These are phyloP conservation scores for Trichocomaceae sp. DNA, from an alignment of 2,329 filamentous ascomycete species.

Conservation along the genomic window DNA sequence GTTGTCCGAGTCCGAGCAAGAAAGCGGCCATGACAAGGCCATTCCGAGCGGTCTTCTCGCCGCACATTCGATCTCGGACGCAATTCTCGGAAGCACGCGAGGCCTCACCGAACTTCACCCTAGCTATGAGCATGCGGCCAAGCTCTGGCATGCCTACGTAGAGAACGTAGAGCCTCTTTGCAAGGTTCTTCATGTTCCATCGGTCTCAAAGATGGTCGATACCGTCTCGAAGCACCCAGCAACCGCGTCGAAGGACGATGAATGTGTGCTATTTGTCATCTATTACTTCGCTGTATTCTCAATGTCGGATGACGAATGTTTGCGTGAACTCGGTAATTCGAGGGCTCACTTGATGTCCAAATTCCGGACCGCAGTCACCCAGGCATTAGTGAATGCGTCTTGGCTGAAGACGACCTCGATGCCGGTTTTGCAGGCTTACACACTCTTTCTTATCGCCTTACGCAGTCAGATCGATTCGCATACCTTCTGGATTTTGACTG, in stretches of 20 bases:
- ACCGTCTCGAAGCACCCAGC: constrained; percentile 46
- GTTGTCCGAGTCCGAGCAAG: no score
- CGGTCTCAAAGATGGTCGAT: constrained; percentile 58
- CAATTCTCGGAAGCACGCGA: no score
- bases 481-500: constrained; percentile 38
- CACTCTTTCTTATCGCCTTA: neutral
- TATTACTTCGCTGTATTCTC: constrained; percentile 22
- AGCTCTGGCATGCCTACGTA: constrained; percentile 67
- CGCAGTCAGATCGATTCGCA: neutral
- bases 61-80: no score
- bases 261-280: constrained; percentile 31
- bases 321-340: neutral
- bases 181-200: constrained; percentile 66
- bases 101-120: constrained; percentile 15
- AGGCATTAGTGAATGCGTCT: neutral
- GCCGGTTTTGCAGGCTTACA: neutral
- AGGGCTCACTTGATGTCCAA: neutral
- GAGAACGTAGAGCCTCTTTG: constrained; percentile 68
- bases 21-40: no score
- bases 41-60: neutral
- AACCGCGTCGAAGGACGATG: constrained; percentile 23
- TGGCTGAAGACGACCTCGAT: neutral
- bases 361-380: neutral
- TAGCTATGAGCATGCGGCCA: constrained; percentile 36
- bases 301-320: constrained; percentile 16